Base-by-base conservation (phyloP, 306 rosid species). In the Vigna unguiculata region DNA sequence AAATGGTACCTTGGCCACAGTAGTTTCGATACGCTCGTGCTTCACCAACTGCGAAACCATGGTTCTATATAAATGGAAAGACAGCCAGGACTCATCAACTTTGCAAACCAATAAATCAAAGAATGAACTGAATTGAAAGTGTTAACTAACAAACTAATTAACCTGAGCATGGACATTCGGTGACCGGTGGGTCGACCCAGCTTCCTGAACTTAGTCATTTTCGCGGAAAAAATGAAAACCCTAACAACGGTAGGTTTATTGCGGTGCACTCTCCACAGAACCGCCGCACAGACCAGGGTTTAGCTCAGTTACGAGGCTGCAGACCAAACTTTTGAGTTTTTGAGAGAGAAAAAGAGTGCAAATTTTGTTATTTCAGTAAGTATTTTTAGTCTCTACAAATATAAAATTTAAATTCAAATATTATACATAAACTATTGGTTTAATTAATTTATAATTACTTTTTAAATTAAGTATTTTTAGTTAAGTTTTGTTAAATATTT, bases 1-100 rank as follows among this genome's bases (percentile, higher is more conserved):
- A 8, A 22, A 6, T 34, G 2, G 69, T 70, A 80, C 98, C 97
- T 95, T 95, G 76, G 97, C 85, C 72, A 92, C 87, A 51, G 99
- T 95, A 77, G 99, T 95, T 91, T 95, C 99, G 9, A 95, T 90
- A 14, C 99, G 97, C 82, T 95, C 96, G 52, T 95, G 97, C 90
- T 89, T 95, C 80, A 95, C 97, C 87, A 95, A 69, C 83, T 95
- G 97, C 32, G 99, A 95, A 4, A 95, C 97, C 99, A 95, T 90
- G 25, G 97, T 95, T 85, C 96, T 93, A 36, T 48, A 74, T 2
- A 83, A 72, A 43, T 7, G 1, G 48, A 7, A 57, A 25, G 34
- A 7, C 32, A 14, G 9, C 10, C 21, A 17, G 0, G 24, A 63
- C 61, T 74, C 58, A 69, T 49, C 21, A 47, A 6, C 7, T 41